Base-by-base conservation (phyloP, 495 filamentous ascomycete genomes). In the Staphylotrichum tortipilum region DNA sequence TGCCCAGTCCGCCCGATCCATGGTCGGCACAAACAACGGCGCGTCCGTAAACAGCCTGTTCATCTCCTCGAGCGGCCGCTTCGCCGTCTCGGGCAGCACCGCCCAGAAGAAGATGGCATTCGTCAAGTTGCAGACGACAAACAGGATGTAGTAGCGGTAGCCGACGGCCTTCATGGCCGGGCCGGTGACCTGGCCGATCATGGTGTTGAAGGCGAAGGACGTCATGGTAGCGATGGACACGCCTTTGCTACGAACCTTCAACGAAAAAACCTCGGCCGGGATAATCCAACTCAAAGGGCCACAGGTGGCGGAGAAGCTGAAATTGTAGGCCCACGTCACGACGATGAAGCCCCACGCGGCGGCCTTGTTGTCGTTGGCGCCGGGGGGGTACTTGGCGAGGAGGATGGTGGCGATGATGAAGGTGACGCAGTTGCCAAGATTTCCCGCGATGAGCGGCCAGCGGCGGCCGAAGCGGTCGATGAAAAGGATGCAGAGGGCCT, bases 71-170 rank as follows among this genome's bases (percentile, higher is more conserved):
- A 49, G 47, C 19, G 47, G 47, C 7, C 47, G 37, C 12, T 22
- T 31, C 14, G 47, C 47, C 19, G 47, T 49, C 38, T 49, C 47
- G 29, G 47, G 47, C 21, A 49, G 38, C 21, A 49, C 11, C 10
- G 47, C 47, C 47, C 47, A 49, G 30, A 49, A 49, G 38, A 49
- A 49, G 29, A 49, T 5, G 37, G 47, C 47, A 21, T 49, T 49
- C 21, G 47, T 49, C n/a, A 49, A 35, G 30, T 49, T 49, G 47
- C 47, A 42, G n/a, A 49, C 35, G 29, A 49, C 36, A 7, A 49
- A 49, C 2, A 49, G 37, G 7, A 42, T 2, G 21, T 49, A 49
- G 38, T 11, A 49, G 7, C n/a, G 12, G 21, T 42, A 43, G 4
- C 47, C 47, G 19, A 34, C 29, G 3, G 37, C 18, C 29, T 34